These are phyloP conservation scores for Neonectria neomacrospora DNA, from an alignment of 2,329 filamentous ascomycete genomes.

Conservation along the genomic window DNA sequence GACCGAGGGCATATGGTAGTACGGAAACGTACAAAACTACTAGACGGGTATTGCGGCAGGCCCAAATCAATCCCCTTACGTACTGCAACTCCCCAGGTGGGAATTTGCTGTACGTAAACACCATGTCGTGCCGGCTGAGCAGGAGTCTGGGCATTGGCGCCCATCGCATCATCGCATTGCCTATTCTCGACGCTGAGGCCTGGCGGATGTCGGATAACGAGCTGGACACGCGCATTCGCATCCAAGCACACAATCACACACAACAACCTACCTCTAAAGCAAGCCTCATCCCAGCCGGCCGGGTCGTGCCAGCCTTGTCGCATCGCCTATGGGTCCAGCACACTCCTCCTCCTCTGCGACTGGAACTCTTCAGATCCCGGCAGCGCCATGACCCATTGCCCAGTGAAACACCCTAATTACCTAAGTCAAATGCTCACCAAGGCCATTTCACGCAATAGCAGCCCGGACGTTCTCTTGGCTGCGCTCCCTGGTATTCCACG, in stretches of 20 bases:
- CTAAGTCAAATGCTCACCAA: not conserved
- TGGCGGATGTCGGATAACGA: not conserved
- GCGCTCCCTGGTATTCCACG: slow-evolving; percentile 12
- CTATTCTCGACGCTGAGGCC: not conserved
- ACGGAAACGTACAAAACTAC: slow-evolving; percentile 1
- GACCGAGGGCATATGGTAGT: not conserved
- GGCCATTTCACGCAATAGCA: slow-evolving; percentile 9
- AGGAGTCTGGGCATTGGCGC: not conserved
- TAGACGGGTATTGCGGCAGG: slow-evolving; percentile 3
- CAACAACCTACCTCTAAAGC: slow-evolving; percentile 6
- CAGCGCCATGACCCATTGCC: slow-evolving; percentile 6
- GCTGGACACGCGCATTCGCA: not conserved
- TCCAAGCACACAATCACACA: not conserved
- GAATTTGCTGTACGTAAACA: slow-evolving; percentile 27
- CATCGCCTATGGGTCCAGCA: slow-evolving; percentile 6
- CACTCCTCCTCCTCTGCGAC: slow-evolving; percentile 2
- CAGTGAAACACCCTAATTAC: slow-evolving; percentile 19
- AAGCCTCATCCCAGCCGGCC: slow-evolving; percentile 19
- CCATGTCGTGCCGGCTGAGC: not conserved
- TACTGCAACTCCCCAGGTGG: slow-evolving; percentile 7
- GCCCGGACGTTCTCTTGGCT: slow-evolving; percentile 6
- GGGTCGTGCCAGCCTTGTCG: slow-evolving; percentile 23
- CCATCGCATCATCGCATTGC: slow-evolving; percentile 13
- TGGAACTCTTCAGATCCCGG: slow-evolving; percentile 5
- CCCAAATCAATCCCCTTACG: slow-evolving; percentile 21